These are phyloP conservation scores for Gentiana dahurica DNA, from an alignment of 257 asterid species.

Conservation along the genomic window DNA sequence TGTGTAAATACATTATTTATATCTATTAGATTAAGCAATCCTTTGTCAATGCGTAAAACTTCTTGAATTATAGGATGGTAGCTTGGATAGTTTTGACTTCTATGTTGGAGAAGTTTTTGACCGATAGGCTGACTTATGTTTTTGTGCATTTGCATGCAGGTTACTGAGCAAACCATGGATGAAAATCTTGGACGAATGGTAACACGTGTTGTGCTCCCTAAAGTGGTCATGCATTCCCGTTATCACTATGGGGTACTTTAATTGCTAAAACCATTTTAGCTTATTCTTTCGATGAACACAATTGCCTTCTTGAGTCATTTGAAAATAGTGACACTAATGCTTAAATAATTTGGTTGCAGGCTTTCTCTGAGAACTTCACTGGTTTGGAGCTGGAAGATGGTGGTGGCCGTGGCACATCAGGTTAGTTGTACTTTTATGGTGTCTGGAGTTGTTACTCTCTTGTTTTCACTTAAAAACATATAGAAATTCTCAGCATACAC, in stretches of 20 bases:
- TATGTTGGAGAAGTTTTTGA: not conserved
- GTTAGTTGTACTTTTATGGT: conserved; percentile 20
- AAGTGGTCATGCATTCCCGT: conserved; percentile 88
- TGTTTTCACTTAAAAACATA: too few relatives aligned
- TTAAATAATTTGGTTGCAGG: conserved; percentile 29
- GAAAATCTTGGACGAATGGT: conserved; percentile 77
- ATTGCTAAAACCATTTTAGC: conserved; percentile 1
- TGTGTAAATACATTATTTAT: too few relatives aligned
- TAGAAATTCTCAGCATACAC: too few relatives aligned
- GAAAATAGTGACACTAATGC: not conserved
- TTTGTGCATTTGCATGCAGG: conserved; percentile 25
- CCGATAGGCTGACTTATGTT: too few relatives aligned
- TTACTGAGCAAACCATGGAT: conserved; percentile 68
- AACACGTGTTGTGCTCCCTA: conserved; percentile 88
- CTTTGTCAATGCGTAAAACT: not conserved
- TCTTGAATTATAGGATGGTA: not conserved
- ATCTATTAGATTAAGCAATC: not conserved
- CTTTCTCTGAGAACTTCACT: conserved; percentile 84
- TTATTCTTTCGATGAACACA: not conserved
- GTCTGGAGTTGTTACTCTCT: not conserved
- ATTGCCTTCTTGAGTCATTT: conserved; percentile 2
- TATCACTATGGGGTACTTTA: conserved; percentile 71
- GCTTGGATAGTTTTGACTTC: not conserved
- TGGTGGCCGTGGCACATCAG: conserved; percentile 98
- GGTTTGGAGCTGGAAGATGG: conserved; percentile 99